Base-by-base conservation (phyloP, 495 filamentous ascomycete species). In the Penicillium salamii region DNA sequence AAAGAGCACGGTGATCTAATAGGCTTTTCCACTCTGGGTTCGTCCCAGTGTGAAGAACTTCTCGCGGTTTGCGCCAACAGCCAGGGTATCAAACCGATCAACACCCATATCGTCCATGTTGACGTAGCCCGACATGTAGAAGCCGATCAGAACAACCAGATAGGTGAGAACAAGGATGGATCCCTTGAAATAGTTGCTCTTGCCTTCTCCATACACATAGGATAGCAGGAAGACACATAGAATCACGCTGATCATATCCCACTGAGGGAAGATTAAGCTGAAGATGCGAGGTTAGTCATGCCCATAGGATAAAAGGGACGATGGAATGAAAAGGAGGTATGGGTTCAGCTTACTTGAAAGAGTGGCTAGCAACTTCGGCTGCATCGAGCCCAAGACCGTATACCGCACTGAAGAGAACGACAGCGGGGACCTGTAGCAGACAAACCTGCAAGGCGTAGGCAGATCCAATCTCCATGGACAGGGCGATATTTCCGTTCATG, bases 401-500 rank as follows among this genome's bases (percentile, higher is more conserved):
- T 19, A 88, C 55, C 18, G 90, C 93, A 58, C 86, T 91, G 76
- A 91, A 99, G 42, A 96, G 71, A 18, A 99, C 95, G 13, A 99
- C 76, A 20, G 89, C 89, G 0, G 93, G 93, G 18, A 97, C 91
- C 63, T 99, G 93, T 21, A 99, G 77, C n/a, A 99, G 81, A 68
- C 90, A 96, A 48, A 99, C 93, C 67, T 99, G 93, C 32, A 99
- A 77, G 6, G 95, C 95, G 57, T 99, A 99, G 26, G 92, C 92
- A 1, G 90, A 96, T 54, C 93, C 93, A 54, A 99, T 97, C 65
- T 99, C 93, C 95, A 99, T 97, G 34, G 90, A 95, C 20, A 99
- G 77, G 0, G 93, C 93, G 62, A 99, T 97, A 68, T 99, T 99
- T n/a, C 93, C 93, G 59, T 99, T 97, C 95, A 99, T 99, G 35